Base-by-base conservation (phyloP, 2,329 filamentous ascomycete species). In the Zalaria obscura region DNA sequence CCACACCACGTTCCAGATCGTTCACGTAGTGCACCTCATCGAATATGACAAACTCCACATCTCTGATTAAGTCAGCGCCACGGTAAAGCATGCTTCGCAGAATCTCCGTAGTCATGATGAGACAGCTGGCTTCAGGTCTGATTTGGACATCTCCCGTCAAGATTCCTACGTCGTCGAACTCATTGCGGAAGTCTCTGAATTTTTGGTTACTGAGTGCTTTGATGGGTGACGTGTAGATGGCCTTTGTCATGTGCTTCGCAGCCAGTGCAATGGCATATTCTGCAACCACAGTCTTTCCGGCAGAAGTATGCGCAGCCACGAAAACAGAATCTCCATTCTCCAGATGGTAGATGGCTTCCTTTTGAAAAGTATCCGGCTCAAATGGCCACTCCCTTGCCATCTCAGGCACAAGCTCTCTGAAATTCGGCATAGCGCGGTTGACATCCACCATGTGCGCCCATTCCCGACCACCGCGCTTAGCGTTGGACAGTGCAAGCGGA, bases 101-200 rank as follows among this genome's bases (percentile, higher is more conserved):
- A 65, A 98, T 98, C 58, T 98, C 91, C 0, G 91, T 98, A 0
- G 91, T 98, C 91, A 98, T 98, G 61, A 98, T 96, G 35, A 98
- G 71, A 64, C 91, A 98, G 62, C 89, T 96, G 27, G 91, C 91
- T 65, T 96, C 91, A 0, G 89, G 86, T 49, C 93, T 87, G 54
- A 98, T 98, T 60, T 98, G 91, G 4, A 98, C 91, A 65, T 98
- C 91, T 45, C 91, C 91, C 0, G 91, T 98, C 48, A 98, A 65
- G 48, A 98, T 96, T 10, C 91, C 91, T 11, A 98, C 91, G 60
- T 98, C 91, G 45, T 93, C 87, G 54, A 98, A 98, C 0, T 76
- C 78, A 42, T 79, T 74, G 43, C 87, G 76, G 59, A 98, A 98
- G 58, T 98, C 91, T 48, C 91, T 78, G 62, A 96, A 98, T 60